phyloP scores from a whole-genome alignment of 1,284 basidiomycete genomes.

The Trametes polyzona region DNA sequence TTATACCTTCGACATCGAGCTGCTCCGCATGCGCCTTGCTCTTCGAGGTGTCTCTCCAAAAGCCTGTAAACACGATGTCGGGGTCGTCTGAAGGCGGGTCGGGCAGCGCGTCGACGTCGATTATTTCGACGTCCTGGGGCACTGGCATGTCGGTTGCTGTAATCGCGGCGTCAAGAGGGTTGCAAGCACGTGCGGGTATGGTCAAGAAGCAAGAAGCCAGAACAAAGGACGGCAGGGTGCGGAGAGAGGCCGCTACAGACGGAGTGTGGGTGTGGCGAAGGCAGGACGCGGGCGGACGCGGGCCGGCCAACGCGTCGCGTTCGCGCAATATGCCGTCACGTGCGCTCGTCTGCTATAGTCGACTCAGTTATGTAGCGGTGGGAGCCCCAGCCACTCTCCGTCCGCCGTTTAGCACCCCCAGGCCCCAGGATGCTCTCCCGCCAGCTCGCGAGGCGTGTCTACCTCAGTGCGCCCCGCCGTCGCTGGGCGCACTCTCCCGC shows the following conservation, averaged over 20 bases:
- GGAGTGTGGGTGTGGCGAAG: background rate
- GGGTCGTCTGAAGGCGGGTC: constrained; percentile 7
- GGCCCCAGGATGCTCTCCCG: constrained; percentile 28
- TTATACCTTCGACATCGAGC: constrained; percentile 12
- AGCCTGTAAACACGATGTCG: constrained; percentile 6
- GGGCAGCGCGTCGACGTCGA: constrained; percentile 9
- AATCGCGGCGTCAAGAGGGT: background rate
- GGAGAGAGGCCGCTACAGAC: too few species aligned
- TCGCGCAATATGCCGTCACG: background rate
- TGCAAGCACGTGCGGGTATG: background rate
- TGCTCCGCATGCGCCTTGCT: background rate
- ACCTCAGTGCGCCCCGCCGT: constrained; percentile 15
- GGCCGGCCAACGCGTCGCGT: constrained; percentile 1
- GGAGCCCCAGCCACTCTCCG: background rate
- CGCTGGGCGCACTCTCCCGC: constrained; percentile 28
- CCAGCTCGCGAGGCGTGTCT: constrained; percentile 22
- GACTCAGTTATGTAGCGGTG: background rate
- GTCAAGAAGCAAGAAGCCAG: background rate
- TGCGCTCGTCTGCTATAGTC: background rate
- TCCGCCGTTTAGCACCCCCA: background rate
- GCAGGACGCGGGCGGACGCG: background rate
- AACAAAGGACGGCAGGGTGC: too few species aligned
- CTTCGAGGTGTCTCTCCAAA: constrained; percentile 4
- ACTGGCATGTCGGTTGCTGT: background rate
- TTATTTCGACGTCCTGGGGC: constrained; percentile 1